These are phyloP conservation scores for Podospora fimiseda DNA, from an alignment of 495 filamentous ascomycete genomes.

Conservation along the genomic window DNA sequence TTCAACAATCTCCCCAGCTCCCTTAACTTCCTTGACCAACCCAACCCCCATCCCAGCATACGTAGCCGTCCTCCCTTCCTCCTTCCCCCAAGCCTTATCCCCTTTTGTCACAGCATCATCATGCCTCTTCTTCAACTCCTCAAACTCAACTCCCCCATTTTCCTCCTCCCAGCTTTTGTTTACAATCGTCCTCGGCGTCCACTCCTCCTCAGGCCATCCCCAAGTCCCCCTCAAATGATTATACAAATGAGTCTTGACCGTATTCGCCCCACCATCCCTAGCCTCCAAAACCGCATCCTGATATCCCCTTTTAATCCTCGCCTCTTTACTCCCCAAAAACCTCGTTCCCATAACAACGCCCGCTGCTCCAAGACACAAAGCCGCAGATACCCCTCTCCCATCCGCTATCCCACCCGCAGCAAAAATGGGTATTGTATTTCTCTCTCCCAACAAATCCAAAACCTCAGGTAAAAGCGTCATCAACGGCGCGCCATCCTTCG, in stretches of 20 bases:
- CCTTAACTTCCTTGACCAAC: constrained; percentile 55
- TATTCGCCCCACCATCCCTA: constrained; percentile 56
- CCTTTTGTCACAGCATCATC: constrained; percentile 47
- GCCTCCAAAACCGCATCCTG: constrained; percentile 77
- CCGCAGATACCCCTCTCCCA: constrained; percentile 81
- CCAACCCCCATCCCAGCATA: constrained; percentile 62
- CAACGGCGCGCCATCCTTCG: constrained; percentile 85
- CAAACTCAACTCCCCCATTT: constrained; percentile 47
- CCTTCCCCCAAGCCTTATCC: constrained; percentile 55
- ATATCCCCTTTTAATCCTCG: constrained; percentile 81
- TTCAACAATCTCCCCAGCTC: constrained; percentile 61
- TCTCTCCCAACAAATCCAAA: constrained; percentile 50
- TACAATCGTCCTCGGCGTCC: constrained; percentile 55
- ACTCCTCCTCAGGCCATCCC: constrained; percentile 57
- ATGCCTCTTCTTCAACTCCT: constrained; percentile 55
- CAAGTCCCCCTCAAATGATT: constrained; percentile 62
- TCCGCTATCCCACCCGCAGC: constrained; percentile 90
- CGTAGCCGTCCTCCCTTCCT: constrained; percentile 57
- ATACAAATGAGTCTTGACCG: constrained; percentile 61
- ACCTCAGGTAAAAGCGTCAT: constrained; percentile 78
- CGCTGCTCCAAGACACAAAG: constrained; percentile 76
- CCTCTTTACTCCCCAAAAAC: constrained; percentile 82
- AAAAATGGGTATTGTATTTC: constrained; percentile 73
- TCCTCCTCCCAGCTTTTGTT: constrained; percentile 57
- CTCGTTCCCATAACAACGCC: constrained; percentile 91